phyloP scores from a whole-genome alignment of 495 filamentous ascomycete genomes.

The Penicillium pulvis region DNA sequence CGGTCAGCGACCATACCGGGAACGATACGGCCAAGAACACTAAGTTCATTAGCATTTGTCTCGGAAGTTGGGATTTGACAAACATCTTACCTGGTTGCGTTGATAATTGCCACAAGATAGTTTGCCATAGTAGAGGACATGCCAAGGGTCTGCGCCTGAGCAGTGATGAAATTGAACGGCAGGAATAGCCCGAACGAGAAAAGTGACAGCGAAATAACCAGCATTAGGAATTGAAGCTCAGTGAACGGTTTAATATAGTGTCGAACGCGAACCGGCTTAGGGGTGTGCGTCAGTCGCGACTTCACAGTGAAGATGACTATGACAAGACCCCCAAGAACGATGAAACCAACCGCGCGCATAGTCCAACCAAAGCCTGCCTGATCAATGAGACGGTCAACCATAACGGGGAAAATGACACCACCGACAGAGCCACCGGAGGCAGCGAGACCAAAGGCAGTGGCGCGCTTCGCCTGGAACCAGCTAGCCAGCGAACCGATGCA shows the following conservation, averaged over 20 bases:
- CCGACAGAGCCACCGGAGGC: background rate
- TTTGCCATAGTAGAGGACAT: slow-evolving; percentile 27
- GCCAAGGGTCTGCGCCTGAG: slow-evolving; percentile 26
- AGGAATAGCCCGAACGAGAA: slow-evolving; percentile 38
- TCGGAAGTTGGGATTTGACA: slow-evolving; percentile 8
- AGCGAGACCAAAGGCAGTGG: background rate
- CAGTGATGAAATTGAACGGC: slow-evolving; percentile 35
- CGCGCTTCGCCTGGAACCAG: background rate
- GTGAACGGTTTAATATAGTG: slow-evolving; percentile 51
- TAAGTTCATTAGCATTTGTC: slow-evolving; percentile 9
- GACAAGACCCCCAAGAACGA: slow-evolving; percentile 31
- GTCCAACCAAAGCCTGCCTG: slow-evolving; percentile 41
- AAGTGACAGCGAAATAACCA: slow-evolving; percentile 39
- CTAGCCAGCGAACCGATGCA: background rate
- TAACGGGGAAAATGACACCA: slow-evolving; percentile 29
- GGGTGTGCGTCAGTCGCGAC: slow-evolving; percentile 25
- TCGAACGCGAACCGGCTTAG: slow-evolving; percentile 19
- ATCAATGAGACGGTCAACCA: slow-evolving; percentile 33
- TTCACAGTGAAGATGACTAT: slow-evolving; percentile 35
- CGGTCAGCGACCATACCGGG: slow-evolving; percentile 31
- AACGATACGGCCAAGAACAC: slow-evolving; percentile 34
- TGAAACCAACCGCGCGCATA: slow-evolving; percentile 38
- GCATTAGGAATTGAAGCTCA: slow-evolving; percentile 55
- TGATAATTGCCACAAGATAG: slow-evolving; percentile 37
- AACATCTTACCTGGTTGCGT: slow-evolving; percentile 29